Base-by-base conservation (phyloP, 2,329 filamentous ascomycete genomes). In the Arthrobotrys megalospora region DNA sequence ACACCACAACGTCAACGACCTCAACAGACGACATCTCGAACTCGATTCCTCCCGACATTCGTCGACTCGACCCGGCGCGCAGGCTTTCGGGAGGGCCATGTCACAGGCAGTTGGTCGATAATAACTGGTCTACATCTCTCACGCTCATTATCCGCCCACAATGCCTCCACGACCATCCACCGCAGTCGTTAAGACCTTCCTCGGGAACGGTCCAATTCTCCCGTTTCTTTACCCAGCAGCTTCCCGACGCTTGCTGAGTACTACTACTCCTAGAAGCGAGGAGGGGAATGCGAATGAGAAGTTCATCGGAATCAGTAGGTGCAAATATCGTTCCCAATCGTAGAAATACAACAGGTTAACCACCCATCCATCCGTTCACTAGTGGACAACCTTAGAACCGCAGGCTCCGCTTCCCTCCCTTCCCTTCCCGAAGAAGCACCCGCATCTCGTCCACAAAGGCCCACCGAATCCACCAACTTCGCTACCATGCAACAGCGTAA, bases 161-260 rank as follows among this genome's bases (percentile, higher is more conserved):
- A 78, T 78, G 75, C 67, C 75, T 48, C 75, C 67, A 11, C 62
- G 75, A 50, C 43, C 67, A 6, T 67, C 75, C 14, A 47, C 53
- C 12, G 62, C 75, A 24, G 50, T 72, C 67, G 43, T 72, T 1
- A 67, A 32, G 62, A 64, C 75, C 43, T 41, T 68, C 67, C 7
- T 55, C 52, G 62, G 24, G 36, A 63, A 63, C 62, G 43, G 62
- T 34, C 52, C 75, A 24, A 45, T 78, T 24, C 60, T 78, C 4
- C 67, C 75, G n/a, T 72, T 78, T 52, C 67, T 78, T 43, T 72
- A 72, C 62, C 67, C 75, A 14, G 67, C 53, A 11, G 62, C 62
- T 47, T 72, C 75, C 34, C 62, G 75, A 11, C 67, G 75, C 11
- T 28, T 72, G 19, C 48, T 78, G 36, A 71, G 62, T 36, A 47